Percentiles rank a stretch among this genome's conserved stretches.
Evolutionary conservation across 176 grass and related monocot genomes (phyloP).

Genomic region (Lolium multiflorum): DNA sequence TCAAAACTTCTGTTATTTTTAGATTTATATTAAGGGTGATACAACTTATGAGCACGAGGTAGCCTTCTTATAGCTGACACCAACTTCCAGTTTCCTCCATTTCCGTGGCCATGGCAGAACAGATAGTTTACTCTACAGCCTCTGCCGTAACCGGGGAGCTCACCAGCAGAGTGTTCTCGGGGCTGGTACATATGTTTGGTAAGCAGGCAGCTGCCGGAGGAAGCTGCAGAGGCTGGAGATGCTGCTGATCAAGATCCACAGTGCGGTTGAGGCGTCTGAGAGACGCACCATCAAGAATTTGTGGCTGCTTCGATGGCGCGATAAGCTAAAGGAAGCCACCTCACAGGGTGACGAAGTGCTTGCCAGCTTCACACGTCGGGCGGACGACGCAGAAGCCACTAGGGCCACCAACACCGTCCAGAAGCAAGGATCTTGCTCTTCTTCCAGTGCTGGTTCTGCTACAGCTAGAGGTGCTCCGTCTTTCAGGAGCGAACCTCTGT

Average conservation of each 20-base stretch:
- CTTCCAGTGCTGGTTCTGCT: not conserved
- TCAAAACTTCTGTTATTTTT: not conserved
- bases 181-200: conserved; percentile 5
- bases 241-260: conserved; percentile 30
- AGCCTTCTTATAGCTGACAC: conserved; percentile 16
- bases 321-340: conserved; percentile 39
- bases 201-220: not conserved
- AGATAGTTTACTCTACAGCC: not conserved
- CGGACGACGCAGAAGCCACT: not conserved
- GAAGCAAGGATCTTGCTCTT: not conserved
- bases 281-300: not conserved
- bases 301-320: conserved; percentile 2
- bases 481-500: not conserved
- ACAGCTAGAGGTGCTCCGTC: not conserved
- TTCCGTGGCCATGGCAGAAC: not conserved
- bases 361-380: not conserved
- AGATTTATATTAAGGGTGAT: conserved; percentile 9
- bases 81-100: not conserved
- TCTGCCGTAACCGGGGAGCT: conserved; percentile 1
- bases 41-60: not conserved
- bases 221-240: conserved; percentile 44
- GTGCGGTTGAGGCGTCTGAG: conserved; percentile 13
- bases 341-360: not conserved
- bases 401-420: not conserved
- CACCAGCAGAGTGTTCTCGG: not conserved